phyloP scores from a whole-genome alignment of 371 early-diverging fungal species.

The Circinella umbellata region DNA sequence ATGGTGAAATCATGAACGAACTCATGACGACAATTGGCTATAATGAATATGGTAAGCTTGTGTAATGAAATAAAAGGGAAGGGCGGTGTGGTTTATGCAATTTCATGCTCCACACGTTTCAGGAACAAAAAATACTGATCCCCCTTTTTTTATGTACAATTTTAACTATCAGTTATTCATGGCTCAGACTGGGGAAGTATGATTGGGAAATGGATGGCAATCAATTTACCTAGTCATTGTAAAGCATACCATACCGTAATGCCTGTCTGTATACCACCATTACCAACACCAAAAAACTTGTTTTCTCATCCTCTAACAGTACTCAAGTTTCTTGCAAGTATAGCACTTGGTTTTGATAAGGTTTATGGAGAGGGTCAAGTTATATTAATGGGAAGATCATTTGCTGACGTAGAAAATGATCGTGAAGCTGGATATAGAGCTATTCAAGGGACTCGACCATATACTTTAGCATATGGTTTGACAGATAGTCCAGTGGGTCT shows the following conservation, averaged over 20 bases:
- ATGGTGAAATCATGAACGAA: conserved; percentile 46
- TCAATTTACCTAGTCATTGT: conserved; percentile 40
- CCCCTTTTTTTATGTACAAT: no score
- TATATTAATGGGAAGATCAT: conserved; percentile 15
- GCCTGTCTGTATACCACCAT: conserved; percentile 43
- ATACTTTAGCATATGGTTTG: conserved; percentile 62
- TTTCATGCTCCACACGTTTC: no score
- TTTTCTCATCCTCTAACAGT: conserved; percentile 33
- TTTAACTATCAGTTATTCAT: conserved; percentile 27
- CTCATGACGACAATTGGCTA: conserved; percentile 66
- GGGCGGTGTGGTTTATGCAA: no score
- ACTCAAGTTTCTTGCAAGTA: conserved; percentile 33
- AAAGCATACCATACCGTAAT: conserved; percentile 52
- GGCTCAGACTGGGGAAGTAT: conserved; percentile 64
- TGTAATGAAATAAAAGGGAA: neutral
- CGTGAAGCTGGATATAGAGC: conserved; percentile 55
- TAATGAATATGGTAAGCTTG: conserved; percentile 39
- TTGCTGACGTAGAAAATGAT: conserved; percentile 29
- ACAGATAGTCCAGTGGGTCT: conserved; percentile 67
- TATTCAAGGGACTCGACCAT: conserved; percentile 64
- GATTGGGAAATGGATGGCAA: conserved; percentile 48
- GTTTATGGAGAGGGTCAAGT: conserved; percentile 27
- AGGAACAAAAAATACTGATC: neutral
- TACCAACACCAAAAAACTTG: conserved; percentile 33
- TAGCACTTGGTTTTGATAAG: conserved; percentile 30